Evolutionary conservation across 169 alveolate species (phyloP).

Genomic region (Babesia sp.): DNA sequence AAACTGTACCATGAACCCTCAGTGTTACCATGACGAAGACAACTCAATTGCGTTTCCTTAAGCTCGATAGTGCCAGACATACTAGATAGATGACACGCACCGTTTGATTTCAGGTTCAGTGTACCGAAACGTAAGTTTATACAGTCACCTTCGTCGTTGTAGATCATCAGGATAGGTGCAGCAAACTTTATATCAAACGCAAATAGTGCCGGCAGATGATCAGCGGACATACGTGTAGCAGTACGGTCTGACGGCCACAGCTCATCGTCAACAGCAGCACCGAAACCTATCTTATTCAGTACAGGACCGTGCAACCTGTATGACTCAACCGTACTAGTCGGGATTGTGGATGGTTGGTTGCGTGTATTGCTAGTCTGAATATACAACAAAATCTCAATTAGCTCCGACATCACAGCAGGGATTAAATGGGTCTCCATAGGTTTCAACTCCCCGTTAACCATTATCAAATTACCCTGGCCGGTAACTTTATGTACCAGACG

Average conservation of each 20-base stretch:
- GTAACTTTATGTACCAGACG: constrained; percentile 49
- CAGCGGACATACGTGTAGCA: constrained; percentile 25
- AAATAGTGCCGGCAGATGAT: constrained; percentile 33
- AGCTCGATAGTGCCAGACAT: constrained; percentile 77
- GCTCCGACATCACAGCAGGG: constrained; percentile 56
- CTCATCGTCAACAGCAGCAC: constrained; percentile 16
- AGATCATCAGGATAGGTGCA: constrained; percentile 59
- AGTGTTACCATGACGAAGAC: constrained; percentile 22
- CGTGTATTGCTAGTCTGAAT: background rate
- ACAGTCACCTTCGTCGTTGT: constrained; percentile 25
- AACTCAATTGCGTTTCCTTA: constrained; percentile 81
- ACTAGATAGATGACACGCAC: constrained; percentile 73
- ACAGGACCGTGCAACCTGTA: background rate
- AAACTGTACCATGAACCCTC: constrained; percentile 27
- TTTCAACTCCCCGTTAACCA: constrained; percentile 49
- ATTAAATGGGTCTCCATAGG: constrained; percentile 62
- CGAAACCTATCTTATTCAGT: constrained; percentile 1
- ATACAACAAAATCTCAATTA: constrained; percentile 34
- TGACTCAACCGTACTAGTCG: background rate
- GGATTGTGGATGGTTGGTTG: background rate
- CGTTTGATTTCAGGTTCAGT: constrained; percentile 73
- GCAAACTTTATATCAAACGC: constrained; percentile 59
- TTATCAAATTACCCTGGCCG: constrained; percentile 50
- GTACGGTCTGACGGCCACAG: constrained; percentile 22
- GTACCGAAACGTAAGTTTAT: constrained; percentile 81